Percentiles rank a stretch among this genome's conserved stretches.
Conservation (phyloP, 345 rosid species). For the Arabis hirsuta region DNA sequence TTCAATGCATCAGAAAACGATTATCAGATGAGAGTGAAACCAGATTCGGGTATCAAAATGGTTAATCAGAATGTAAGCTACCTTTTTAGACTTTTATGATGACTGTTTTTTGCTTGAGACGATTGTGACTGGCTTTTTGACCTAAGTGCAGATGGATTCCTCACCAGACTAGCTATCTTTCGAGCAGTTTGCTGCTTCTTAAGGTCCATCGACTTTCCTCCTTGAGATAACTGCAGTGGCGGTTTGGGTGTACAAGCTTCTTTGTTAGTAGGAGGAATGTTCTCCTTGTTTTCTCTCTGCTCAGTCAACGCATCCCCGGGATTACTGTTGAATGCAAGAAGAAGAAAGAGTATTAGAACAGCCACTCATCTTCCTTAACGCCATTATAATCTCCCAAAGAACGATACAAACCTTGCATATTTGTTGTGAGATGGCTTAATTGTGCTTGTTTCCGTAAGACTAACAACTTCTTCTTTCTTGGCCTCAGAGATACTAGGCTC, state of each 20-base stretch:
- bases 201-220: conserved; percentile 45
- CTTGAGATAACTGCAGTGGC: conserved; percentile 23
- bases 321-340: conserved; percentile 24
- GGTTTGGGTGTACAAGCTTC: conserved; percentile 60
- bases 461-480: conserved; percentile 3
- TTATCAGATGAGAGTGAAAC: conserved; percentile 21
- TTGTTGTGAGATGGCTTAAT: conserved; percentile 8
- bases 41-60: neutral
- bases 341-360: conserved; percentile 27
- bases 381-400: neutral
- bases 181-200: conserved; percentile 70
- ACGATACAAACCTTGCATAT: conserved; percentile 52
- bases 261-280: conserved; percentile 42
- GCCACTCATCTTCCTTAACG: conserved; percentile 13
- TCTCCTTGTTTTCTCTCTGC: conserved; percentile 47
- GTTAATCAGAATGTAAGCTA: conserved; percentile 19
- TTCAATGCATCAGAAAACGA: conserved; percentile 7
- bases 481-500: conserved; percentile 23
- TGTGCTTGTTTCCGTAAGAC: conserved; percentile 5
- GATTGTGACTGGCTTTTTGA: conserved; percentile 50
- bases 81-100: conserved; percentile 53
- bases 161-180: conserved; percentile 59
- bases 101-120: conserved; percentile 52
- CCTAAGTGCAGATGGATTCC: conserved; percentile 64
- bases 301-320: conserved; percentile 9